Percentiles rank a stretch among this genome's conserved stretches.
Evolutionary conservation across 129 eudicot species (phyloP).

Genomic region (carrot (Daucus carota)): DH1_v3.0 NC_030387.2:34933501-34934000

Average conservation of each 20-base stretch:
- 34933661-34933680: not conserved
- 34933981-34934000: conserved; percentile 45
- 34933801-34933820: conserved; percentile 53
- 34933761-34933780: conserved; percentile 63
- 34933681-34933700: not conserved
- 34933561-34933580: not conserved
- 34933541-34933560: not conserved
- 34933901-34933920: conserved; percentile 21
- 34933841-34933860: no score
- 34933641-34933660: not conserved
- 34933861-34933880: not conserved
- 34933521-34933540: not conserved
- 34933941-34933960: conserved; percentile 32
- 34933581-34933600: not conserved
- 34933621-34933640: no score
- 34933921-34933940: conserved; percentile 55
- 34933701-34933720: conserved; percentile 37
- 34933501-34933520: not conserved
- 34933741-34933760: conserved; percentile 30
- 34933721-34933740: conserved; percentile 31
- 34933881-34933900: not conserved
- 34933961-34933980: conserved; percentile 63
- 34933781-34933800: conserved; percentile 47
- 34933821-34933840: not conserved
- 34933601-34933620: not conserved